Evolutionary conservation across 139 green algal genomes (phyloP), one percentile per base, ranked within the genome.

Genomic region (Dunaliella sp.): DNA sequence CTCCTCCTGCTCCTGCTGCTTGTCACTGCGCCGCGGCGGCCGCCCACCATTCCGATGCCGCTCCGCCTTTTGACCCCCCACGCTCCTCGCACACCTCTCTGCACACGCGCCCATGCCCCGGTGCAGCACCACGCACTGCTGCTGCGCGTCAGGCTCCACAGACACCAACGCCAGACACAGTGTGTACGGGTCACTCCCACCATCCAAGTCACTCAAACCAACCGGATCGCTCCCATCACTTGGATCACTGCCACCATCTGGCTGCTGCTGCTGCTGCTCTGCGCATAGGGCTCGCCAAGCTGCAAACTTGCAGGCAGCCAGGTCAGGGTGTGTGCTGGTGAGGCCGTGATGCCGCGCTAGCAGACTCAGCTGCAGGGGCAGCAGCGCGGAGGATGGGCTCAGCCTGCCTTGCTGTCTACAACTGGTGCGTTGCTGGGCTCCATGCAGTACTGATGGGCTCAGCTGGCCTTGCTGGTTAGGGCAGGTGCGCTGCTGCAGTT

Each of bases 111-210:
- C 1, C 81, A 32, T 36, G 75, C 81, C 81, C 21, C 78, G 30
- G 36, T 77, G 81, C 48, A 85, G 38, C 81, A 85, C n/a, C 58
- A 26, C 58, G 22, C n/a, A 38, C 3, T 65, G 36, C n/a, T 37
- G 36, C 3, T 37, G 31, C 38, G 36, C 74, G 38, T 77, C 32
- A 3, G 57, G 28, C 81, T 76, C 34, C 3, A 73, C 38, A 30
- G 81, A 85, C 38, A 85, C 30, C 28, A 85, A 38, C 48, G 81
- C 81, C 22, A 85, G 31, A 57, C 81, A 79, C 81, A 85, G 58
- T 3, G 28, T 25, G 58, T 85, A 85, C 38, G 28, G 31, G 81
- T 57, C 34, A n/a, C n/a, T n/a, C n/a, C n/a, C n/a, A 28, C 16
- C 36, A 35, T 30, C 35, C 12, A 22, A 3, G 16, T 33, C 3